Conservation (phyloP, 1,284 basidiomycete genomes). For the Cutaneotrichosporon mucoides region DNA sequence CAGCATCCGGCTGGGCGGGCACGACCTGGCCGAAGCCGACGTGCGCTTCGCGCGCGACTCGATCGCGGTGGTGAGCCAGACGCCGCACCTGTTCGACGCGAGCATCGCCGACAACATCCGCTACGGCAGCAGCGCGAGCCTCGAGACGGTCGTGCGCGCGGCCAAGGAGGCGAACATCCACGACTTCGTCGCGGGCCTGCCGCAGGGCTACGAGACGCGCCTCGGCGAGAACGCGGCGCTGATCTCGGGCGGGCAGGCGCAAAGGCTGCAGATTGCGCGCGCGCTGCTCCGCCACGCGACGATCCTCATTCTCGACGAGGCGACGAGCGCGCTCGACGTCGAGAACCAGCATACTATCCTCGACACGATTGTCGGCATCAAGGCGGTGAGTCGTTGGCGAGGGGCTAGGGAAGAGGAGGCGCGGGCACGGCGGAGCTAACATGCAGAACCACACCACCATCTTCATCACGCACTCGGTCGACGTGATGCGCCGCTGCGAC, state of each 20-base stretch:
- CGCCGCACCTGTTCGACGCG: constrained; percentile 79
- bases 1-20: constrained; percentile 53
- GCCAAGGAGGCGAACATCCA: constrained; percentile 74
- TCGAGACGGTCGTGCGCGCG: constrained; percentile 62
- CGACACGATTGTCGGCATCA: constrained; percentile 65
- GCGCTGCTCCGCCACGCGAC: constrained; percentile 68
- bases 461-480: constrained; percentile 88
- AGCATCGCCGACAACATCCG: constrained; percentile 79
- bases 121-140: constrained; percentile 62
- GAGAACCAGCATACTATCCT: constrained; percentile 75
- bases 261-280: constrained; percentile 85
- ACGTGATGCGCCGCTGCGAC: constrained; percentile 89
- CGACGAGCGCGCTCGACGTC: constrained; percentile 82
- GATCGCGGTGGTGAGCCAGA: constrained; percentile 79
- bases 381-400: constrained; percentile 47
- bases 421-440: neutral
- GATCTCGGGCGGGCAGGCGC: constrained; percentile 91
- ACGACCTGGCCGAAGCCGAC: constrained; percentile 58
- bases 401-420: too few relatives aligned
- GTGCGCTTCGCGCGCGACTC: constrained; percentile 71
- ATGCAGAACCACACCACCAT: constrained; percentile 65
- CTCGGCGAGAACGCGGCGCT: constrained; percentile 84
- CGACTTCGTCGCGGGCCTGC: constrained; percentile 69
- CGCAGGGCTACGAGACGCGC: constrained; percentile 76
- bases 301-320: constrained; percentile 87